These are phyloP conservation scores for Dichotomocladium elegans DNA, from an alignment of 371 early-diverging fungal species.

Conservation along the genomic window DNA sequence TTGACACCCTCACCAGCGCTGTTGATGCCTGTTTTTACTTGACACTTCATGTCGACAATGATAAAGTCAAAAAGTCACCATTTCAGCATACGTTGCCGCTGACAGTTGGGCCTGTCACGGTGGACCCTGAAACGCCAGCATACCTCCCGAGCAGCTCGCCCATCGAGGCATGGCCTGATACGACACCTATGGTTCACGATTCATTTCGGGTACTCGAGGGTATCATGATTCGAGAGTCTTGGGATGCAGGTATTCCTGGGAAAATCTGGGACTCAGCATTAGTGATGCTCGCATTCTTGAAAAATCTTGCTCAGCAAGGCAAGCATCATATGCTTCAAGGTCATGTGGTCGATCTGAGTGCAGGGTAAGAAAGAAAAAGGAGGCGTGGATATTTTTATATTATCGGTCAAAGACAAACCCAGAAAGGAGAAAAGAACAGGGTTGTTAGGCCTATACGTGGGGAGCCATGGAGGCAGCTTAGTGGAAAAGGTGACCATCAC, in stretches of 20 bases:
- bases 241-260: constrained; percentile 58
- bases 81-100: constrained; percentile 29
- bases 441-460: constrained; percentile 48
- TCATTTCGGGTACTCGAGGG: constrained; percentile 31
- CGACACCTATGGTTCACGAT: constrained; percentile 26
- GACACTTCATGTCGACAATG: background rate
- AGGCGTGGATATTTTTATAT: too few species aligned
- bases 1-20: background rate
- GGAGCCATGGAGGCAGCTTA: constrained; percentile 25
- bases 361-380: constrained; percentile 34
- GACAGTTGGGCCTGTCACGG: constrained; percentile 41
- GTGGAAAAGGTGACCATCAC: constrained; percentile 38
- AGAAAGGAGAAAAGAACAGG: constrained; percentile 39
- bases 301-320: constrained; percentile 19
- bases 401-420: background rate
- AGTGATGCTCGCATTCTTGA: constrained; percentile 43
- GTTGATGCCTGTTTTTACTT: constrained; percentile 9
- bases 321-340: too few species aligned
- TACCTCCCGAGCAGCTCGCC: constrained; percentile 5
- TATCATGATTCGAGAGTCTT: constrained; percentile 49
- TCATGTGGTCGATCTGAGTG: constrained; percentile 52
- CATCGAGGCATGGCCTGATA: constrained; percentile 26
- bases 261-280: constrained; percentile 68
- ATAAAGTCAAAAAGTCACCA: background rate
- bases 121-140: background rate